Evolutionary conservation across 139 green algal species (phyloP).

Genomic region (Deuterostichococcus epilithicus): DNA sequence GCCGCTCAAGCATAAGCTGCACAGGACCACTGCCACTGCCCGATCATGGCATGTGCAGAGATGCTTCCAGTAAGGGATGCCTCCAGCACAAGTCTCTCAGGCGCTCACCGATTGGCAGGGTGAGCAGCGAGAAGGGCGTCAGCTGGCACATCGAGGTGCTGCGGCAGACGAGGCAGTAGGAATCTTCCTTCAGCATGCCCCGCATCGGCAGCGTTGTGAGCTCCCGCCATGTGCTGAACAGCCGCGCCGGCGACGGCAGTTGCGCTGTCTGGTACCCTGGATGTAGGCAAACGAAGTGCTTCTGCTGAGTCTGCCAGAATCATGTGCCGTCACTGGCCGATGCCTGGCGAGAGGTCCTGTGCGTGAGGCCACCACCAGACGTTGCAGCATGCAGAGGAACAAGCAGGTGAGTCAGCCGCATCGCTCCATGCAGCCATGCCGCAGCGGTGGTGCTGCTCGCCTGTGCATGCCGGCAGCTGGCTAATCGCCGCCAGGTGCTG

Average conservation of each 20-base stretch:
- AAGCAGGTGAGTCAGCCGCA: no score
- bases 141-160: conserved; percentile 8
- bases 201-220: background rate
- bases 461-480: background rate
- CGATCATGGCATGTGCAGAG: no score
- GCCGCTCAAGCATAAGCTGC: no score
- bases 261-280: background rate
- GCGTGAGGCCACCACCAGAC: no score
- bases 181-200: background rate
- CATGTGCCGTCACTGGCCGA: no score
- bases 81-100: no score
- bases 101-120: conserved; percentile 12
- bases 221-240: background rate
- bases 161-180: conserved; percentile 10
- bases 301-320: no score
- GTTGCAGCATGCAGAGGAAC: no score
- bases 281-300: background rate
- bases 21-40: no score
- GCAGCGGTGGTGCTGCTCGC: background rate
- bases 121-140: conserved; percentile 11
- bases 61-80: no score
- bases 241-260: background rate
- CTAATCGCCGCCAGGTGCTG: background rate
- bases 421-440: no score
- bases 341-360: no score